Base-by-base conservation (phyloP, 176 grass and related monocot species). In the Aegilops tauschii region DNA sequence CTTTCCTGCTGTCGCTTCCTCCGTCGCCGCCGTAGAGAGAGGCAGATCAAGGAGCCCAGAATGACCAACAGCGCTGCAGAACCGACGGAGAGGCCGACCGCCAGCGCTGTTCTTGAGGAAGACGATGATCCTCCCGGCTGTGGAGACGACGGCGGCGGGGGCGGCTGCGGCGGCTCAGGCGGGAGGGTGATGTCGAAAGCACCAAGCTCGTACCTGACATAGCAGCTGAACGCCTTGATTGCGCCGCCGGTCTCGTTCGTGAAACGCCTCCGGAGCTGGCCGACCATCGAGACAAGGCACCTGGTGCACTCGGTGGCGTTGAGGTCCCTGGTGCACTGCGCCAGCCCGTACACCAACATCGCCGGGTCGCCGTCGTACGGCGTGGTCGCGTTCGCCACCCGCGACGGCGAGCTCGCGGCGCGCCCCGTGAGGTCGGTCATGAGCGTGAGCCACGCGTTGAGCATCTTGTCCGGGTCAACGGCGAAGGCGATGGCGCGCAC, bases 281-380 rank as follows among this genome's bases (percentile, higher is more conserved):
- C 8, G 49, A 78, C 2, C 17, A 63, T 27, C 3, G 0, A 6
- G 1, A 2, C 0, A 3, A 95, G 50, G 88, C 93, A 92, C 14
- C n/a, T 7, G 0, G 3, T 1, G 63, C 93, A 95, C 65, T 82
- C 49, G 10, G 9, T 29, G 3, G 0, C 12, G 16, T 70, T 45
- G 35, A 92, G 58, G 44, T 95, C 83, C 62, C 85, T 49, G 4
- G 86, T 88, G 90, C 93, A 95, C 85, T 95, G 90, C 6, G 78
- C 73, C 37, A 95, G 13, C 14, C 90, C 87, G 44, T 92, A 86
- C 44, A 95, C 74, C 14, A 2, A 5, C 18, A 7, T 23, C 6
- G 56, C 3, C 12, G 32, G 6, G 21, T 79, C 21, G 72, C 52
- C 34, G 21, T 79, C 32, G 73, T 64, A 90, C 3, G 67, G 45